A percentile compares a stretch with the other conserved stretches of the same genome.
Conservation (phyloP, 139 green algal genomes). For the Coelastrella sp. region DNA sequence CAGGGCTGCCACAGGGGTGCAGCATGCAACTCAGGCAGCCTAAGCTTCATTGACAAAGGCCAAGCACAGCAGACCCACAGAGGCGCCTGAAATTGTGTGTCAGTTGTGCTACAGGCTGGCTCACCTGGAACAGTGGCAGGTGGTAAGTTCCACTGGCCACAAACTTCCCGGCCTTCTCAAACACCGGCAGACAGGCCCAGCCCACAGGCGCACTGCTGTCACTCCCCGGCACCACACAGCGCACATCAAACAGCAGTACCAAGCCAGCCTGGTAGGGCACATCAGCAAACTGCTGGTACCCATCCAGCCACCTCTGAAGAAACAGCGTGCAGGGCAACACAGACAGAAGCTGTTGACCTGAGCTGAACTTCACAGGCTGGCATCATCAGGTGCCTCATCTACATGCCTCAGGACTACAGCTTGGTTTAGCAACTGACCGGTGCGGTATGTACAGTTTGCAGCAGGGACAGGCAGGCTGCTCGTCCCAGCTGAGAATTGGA, state of each 20-base stretch:
- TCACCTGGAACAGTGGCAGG: slow-evolving; percentile 71
- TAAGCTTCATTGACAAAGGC: too few species aligned
- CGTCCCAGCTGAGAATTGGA: too few species aligned
- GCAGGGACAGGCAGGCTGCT: too few species aligned
- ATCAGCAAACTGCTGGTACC: slow-evolving; percentile 64
- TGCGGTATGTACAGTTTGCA: too few species aligned
- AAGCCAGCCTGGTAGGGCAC: slow-evolving; percentile 66
- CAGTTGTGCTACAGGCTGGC: background rate
- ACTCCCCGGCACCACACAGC: slow-evolving; percentile 54
- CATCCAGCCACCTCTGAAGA: slow-evolving; percentile 56
- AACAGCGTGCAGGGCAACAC: background rate
- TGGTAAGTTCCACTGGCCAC: slow-evolving; percentile 72
- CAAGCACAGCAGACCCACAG: too few species aligned
- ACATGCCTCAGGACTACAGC: too few species aligned
- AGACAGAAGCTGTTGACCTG: background rate
- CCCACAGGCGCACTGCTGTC: slow-evolving; percentile 63
- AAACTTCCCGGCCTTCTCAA: slow-evolving; percentile 62
- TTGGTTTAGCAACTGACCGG: too few species aligned
- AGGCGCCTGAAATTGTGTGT: too few species aligned
- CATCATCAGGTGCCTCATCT: too few species aligned
- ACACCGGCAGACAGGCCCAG: slow-evolving; percentile 73
- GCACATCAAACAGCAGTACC: slow-evolving; percentile 69
- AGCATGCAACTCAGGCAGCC: too few species aligned
- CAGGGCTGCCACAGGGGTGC: too few species aligned
- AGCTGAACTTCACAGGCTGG: too few species aligned